Evolutionary conservation across 2,329 filamentous ascomycete genomes (phyloP).

Genomic region (Talaromyces sp.): DNA sequence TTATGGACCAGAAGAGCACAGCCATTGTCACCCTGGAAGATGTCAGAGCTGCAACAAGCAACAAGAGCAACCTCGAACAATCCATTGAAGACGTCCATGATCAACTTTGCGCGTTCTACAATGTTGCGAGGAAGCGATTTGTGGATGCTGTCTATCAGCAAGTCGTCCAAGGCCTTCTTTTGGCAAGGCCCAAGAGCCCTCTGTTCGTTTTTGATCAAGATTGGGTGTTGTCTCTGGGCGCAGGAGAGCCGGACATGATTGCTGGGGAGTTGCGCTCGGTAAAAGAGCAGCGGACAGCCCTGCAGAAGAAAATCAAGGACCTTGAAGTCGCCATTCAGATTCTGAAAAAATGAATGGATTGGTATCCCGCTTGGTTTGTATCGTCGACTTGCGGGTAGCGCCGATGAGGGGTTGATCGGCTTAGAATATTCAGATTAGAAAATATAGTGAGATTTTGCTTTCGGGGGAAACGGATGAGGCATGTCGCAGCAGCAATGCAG

Average conservation of each 20-base stretch:
- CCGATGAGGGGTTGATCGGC: not conserved
- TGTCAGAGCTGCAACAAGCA: not conserved
- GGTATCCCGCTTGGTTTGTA: not conserved
- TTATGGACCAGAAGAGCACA: too few species aligned
- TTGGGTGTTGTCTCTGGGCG: constrained; percentile 43
- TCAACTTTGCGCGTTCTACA: constrained; percentile 57
- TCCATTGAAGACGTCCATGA: constrained; percentile 48
- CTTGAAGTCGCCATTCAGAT: not conserved
- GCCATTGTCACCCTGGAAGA: not conserved
- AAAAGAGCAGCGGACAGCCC: not conserved
- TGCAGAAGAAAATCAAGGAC: not conserved
- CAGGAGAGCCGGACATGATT: not conserved
- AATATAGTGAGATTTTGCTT: not conserved
- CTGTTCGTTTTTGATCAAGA: constrained; percentile 48
- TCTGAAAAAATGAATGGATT: not conserved
- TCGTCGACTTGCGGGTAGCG: not conserved
- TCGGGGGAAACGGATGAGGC: too few species aligned
- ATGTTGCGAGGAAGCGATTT: constrained; percentile 56
- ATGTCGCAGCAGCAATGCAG: not conserved
- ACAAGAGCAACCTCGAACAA: constrained; percentile 18
- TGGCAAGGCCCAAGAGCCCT: constrained; percentile 47
- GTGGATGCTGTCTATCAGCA: constrained; percentile 59
- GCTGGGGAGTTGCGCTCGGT: not conserved
- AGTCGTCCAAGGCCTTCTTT: constrained; percentile 49
- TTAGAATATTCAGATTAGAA: not conserved